Conservation (phyloP, 805 yeast genomes). For the Barnettozyma vustinii region DNA sequence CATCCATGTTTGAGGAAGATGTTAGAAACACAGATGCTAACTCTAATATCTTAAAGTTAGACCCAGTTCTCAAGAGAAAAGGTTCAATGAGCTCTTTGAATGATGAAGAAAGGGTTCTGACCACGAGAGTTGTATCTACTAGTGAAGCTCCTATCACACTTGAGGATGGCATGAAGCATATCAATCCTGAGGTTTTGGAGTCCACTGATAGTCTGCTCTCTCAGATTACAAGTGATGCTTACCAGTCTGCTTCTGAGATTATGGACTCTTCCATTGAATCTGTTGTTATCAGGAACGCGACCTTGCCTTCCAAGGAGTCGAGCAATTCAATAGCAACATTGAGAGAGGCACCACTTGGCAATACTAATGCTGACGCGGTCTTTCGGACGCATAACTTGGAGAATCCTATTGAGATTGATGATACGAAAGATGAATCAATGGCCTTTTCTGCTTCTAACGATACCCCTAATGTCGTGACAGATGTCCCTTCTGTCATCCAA, state of each 20-base stretch:
- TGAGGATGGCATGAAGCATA: slow-evolving; percentile 16
- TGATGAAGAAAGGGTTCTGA: slow-evolving; percentile 22
- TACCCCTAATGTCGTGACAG: not conserved
- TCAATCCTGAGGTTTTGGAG: slow-evolving; percentile 1
- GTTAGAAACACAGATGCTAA: slow-evolving; percentile 27
- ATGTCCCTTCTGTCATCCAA: not conserved
- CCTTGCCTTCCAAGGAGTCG: slow-evolving; percentile 10
- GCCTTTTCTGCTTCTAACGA: not conserved
- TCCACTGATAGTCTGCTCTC: slow-evolving; percentile 13
- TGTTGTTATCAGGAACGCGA: not conserved
- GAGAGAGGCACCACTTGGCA: slow-evolving; percentile 6
- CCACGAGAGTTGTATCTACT: slow-evolving; percentile 11
- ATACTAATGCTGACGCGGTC: slow-evolving; percentile 2
- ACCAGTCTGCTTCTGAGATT: slow-evolving; percentile 20
- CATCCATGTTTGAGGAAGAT: slow-evolving; percentile 30
- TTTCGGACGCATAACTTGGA: not conserved
- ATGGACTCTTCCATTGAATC: slow-evolving; percentile 9
- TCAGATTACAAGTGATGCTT: slow-evolving; percentile 19
- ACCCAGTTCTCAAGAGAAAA: slow-evolving; percentile 25
- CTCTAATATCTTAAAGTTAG: slow-evolving; percentile 19
- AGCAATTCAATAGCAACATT: slow-evolving; percentile 20
- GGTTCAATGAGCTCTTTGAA: slow-evolving; percentile 20
- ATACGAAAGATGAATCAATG: not conserved
- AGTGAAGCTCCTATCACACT: slow-evolving; percentile 12
- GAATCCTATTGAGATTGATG: not conserved